These are phyloP conservation scores for Petunia axillaris DNA, from an alignment of 257 asterid genomes.

Conservation along the genomic window DNA sequence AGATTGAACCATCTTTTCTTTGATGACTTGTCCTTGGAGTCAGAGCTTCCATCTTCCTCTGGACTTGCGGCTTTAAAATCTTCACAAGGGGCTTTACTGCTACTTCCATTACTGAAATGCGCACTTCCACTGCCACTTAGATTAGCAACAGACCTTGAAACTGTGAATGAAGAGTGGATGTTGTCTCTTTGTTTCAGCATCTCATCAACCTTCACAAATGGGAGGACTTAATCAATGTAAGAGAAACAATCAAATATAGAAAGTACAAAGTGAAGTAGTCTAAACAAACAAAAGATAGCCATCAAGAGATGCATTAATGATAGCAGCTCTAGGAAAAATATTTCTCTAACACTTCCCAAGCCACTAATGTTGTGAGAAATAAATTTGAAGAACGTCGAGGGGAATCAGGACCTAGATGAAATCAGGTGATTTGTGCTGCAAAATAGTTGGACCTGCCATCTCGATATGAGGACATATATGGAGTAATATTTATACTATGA, in stretches of 20 bases:
- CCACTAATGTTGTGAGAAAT: neutral
- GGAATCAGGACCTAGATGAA: neutral
- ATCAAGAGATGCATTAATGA: neutral
- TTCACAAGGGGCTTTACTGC: slow-evolving; percentile 67
- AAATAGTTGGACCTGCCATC: neutral
- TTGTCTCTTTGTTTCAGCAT: slow-evolving; percentile 88
- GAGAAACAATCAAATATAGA: neutral
- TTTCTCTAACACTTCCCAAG: neutral
- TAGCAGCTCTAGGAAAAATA: neutral
- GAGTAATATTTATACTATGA: neutral
- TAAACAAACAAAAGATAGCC: neutral
- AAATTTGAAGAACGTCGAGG: neutral
- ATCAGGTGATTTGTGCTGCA: neutral
- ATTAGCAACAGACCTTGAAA: slow-evolving; percentile 55
- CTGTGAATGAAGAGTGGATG: slow-evolving; percentile 84
- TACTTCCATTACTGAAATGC: slow-evolving; percentile 78
- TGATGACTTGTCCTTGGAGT: slow-evolving; percentile 78
- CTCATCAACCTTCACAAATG: slow-evolving; percentile 73
- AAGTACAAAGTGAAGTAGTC: neutral
- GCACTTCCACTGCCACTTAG: slow-evolving; percentile 73
- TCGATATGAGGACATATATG: neutral
- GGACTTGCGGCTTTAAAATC: slow-evolving; percentile 73
- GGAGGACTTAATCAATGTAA: neutral
- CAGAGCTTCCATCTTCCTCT: slow-evolving; percentile 89
- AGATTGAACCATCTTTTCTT: slow-evolving; percentile 92